Base-by-base conservation (phyloP, 2,329 filamentous ascomycete genomes). In the Fonsecaea monophora region DNA sequence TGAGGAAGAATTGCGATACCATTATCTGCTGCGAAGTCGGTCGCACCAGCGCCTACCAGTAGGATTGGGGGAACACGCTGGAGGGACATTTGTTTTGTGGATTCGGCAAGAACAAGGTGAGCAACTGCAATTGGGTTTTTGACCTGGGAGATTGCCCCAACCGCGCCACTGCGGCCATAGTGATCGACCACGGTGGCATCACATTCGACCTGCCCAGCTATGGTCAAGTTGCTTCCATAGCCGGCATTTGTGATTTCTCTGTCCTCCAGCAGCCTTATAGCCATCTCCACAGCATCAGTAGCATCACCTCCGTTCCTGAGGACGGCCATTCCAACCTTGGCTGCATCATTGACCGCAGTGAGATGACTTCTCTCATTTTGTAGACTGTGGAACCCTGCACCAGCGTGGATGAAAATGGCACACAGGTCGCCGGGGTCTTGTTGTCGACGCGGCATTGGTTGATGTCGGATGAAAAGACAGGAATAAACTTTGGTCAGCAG, bases 181-280 rank as follows among this genome's bases (percentile, higher is more conserved):
- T 98, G 91, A 75, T 99, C 94, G 48, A 99, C 91, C 62, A 99
- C 87, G 0, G 92, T 94, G 63, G 95, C 95, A 82, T 99, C 95
- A 73, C 94, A 96, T 78, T 99, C 95, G 12, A 98, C 95, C 0
- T 89, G 87, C 1, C 95, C 95, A 72, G 97, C 90, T 69, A 96
- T 91, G 53, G 92, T 90, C 30, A 99, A 82, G 74, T 99, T 99
- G 79, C 95, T 99, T 55, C 96, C 95, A 76, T 91, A 98, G 0
- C 95, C 95, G 42, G 94, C 92, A 77, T 99, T 99, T 40, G 96
- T 99, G 71, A 99, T 96, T 74, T 97, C 93, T 65, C 91, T 89
- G 76, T 99, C 92, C 79, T 99, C 95, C 18, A 99, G 87, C 21
- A 92, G 84, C 72, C 90, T 92, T 74, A 99, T 88, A 35, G 95